phyloP scores from a whole-genome alignment of 176 grass and related monocot species.

The Urochloa ruziziensis region DNA sequence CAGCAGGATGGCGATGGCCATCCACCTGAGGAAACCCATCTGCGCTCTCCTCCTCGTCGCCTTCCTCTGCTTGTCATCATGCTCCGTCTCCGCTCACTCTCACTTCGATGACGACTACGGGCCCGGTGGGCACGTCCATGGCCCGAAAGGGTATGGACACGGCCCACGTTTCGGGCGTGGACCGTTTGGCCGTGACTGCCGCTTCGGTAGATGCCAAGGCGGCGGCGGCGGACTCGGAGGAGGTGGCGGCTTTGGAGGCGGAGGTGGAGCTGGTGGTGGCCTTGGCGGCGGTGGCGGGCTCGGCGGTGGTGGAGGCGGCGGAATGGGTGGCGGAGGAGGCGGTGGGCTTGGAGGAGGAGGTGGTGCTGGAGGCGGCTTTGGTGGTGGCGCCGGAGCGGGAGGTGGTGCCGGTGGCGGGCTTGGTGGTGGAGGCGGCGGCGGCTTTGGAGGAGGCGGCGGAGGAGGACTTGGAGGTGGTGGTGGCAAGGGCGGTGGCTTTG shows the following conservation, averaged over 20 bases:
- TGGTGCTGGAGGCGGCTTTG: slow-evolving; percentile 13
- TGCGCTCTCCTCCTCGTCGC: not conserved
- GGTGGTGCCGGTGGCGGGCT: not conserved
- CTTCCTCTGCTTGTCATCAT: slow-evolving; percentile 16
- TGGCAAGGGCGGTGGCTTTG: not conserved
- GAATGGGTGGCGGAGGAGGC: slow-evolving; percentile 24
- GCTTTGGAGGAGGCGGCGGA: not conserved
- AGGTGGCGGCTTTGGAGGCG: not conserved
- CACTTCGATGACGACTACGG: slow-evolving; percentile 34
- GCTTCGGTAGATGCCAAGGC: slow-evolving; percentile 29
- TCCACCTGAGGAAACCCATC: not conserved
- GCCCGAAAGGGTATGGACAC: not conserved
- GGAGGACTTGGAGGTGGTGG: slow-evolving; percentile 21
- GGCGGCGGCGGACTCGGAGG: slow-evolving; percentile 11
- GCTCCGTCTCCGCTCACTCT: slow-evolving; percentile 10
- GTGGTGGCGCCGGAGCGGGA: slow-evolving; percentile 1
- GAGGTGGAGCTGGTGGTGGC: slow-evolving; percentile 16
- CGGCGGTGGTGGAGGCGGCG: slow-evolving; percentile 9
- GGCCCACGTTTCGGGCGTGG: slow-evolving; percentile 25
- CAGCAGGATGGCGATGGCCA: not conserved
- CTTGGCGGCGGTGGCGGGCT: slow-evolving; percentile 26
- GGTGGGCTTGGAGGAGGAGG: slow-evolving; percentile 1
- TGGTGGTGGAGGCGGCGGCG: slow-evolving; percentile 18
- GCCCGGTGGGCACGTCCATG: not conserved
- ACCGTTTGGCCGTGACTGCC: slow-evolving; percentile 36